Percentiles rank a stretch among this genome's conserved stretches.
Conservation (phyloP, 2,329 filamentous ascomycete genomes). For the Arthrinium phaeospermum region DNA sequence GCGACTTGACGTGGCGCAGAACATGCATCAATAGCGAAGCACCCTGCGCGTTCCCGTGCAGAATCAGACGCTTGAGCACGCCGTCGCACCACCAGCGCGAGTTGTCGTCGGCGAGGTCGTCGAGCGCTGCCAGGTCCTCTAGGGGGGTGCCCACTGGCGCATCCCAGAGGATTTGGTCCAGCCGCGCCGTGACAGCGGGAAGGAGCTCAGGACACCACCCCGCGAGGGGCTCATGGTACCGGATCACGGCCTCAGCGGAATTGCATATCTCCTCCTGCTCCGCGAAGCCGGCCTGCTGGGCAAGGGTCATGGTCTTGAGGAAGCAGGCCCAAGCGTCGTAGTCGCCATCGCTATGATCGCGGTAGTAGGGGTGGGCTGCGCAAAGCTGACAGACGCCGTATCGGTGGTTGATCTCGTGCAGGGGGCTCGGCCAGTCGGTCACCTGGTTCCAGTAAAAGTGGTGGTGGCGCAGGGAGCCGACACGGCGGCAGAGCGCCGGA, state of each 20-base stretch:
- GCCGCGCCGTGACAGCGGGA: neutral
- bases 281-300: neutral
- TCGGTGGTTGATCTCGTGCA: neutral
- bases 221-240: accelerated
- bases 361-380: neutral
- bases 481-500: neutral
- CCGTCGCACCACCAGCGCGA: neutral
- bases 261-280: neutral
- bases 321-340: neutral
- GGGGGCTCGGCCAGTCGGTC: neutral
- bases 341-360: neutral
- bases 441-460: neutral
- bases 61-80: neutral
- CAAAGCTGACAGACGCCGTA: neutral
- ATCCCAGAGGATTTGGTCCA: neutral
- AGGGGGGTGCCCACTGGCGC: neutral
- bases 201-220: neutral
- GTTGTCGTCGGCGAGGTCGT: neutral
- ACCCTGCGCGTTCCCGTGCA: neutral
- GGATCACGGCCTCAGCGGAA: neutral
- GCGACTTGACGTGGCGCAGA: neutral
- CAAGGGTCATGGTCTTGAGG: neutral
- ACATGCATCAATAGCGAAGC: neutral
- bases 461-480: neutral
- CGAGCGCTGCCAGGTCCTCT: neutral